Conservation (phyloP, 2,329 filamentous ascomycete species). For the Trichoderma gracile region DNA sequence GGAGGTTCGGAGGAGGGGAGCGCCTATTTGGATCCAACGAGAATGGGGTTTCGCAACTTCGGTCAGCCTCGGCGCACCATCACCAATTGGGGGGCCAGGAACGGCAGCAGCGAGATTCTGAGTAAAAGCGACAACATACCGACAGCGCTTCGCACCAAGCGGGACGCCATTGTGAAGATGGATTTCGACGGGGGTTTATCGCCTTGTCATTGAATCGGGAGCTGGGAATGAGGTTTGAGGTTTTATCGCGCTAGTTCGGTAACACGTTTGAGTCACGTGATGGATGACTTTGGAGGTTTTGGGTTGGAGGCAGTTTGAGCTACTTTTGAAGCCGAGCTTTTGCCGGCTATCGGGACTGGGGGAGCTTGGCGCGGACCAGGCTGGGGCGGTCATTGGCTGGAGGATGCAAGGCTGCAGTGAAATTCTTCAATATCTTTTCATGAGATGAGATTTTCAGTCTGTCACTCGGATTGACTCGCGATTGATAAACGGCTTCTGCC, state of each 20-base stretch:
- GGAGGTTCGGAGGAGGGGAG: constrained; percentile 83
- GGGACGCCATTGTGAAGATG: constrained; percentile 88
- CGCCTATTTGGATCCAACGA: constrained; percentile 74
- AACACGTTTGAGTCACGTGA: constrained; percentile 44
- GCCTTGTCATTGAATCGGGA: constrained; percentile 47
- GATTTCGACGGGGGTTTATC: constrained; percentile 55
- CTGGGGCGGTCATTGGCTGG: constrained; percentile 34
- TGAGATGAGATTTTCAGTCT: constrained; percentile 18
- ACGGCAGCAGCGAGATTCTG: constrained; percentile 26
- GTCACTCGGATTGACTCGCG: neutral
- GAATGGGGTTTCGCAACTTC: constrained; percentile 8
- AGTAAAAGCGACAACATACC: constrained; percentile 61
- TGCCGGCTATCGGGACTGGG: constrained; percentile 7
- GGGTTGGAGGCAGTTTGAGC: neutral
- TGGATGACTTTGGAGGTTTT: constrained; percentile 23
- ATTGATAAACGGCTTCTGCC: no score
- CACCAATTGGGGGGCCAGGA: constrained; percentile 35
- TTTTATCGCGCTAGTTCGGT: constrained; percentile 52
- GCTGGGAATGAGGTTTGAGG: constrained; percentile 51
- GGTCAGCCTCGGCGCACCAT: constrained; percentile 27
- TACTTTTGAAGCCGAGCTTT: constrained; percentile 33
- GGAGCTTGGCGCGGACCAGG: constrained; percentile 14
- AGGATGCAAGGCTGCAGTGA: constrained; percentile 32
- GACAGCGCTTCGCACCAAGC: constrained; percentile 91
- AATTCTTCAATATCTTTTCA: constrained; percentile 35